Conservation (phyloP, 352 stramenopile genomes). For the Phytopythium helicoides region DNA sequence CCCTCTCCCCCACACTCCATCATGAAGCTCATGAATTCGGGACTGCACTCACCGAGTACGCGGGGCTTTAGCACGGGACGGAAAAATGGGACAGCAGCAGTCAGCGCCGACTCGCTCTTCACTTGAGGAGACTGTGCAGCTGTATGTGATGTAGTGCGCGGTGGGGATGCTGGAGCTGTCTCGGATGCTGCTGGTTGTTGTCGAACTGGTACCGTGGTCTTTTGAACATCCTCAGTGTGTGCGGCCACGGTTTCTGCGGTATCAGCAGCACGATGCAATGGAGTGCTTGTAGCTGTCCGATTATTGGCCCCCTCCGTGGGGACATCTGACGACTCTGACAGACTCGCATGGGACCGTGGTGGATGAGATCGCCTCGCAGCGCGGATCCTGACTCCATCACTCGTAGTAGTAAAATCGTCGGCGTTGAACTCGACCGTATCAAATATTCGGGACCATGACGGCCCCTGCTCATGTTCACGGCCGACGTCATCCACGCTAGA, state of each 20-base stretch:
- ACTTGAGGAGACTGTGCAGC: background rate
- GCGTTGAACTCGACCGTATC: constrained; percentile 31
- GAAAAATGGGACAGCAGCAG: constrained; percentile 1
- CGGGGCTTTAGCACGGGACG: constrained; percentile 11
- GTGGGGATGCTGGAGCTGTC: constrained; percentile 2
- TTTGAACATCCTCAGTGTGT: too few relatives aligned
- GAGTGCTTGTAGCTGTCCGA: background rate
- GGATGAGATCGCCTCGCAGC: constrained; percentile 34
- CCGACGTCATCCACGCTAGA: background rate
- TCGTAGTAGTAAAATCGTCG: constrained; percentile 39
- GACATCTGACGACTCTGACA: background rate
- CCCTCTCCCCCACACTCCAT: constrained; percentile 40
- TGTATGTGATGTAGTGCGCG: background rate
- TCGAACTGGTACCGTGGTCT: too few relatives aligned
- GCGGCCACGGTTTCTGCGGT: background rate
- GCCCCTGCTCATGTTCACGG: constrained; percentile 1
- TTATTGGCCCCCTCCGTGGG: too few relatives aligned
- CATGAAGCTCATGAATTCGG: constrained; percentile 49
- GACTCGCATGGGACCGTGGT: background rate
- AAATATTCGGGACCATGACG: constrained; percentile 42
- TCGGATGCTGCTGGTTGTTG: background rate
- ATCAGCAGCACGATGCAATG: background rate
- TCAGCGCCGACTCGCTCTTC: constrained; percentile 1
- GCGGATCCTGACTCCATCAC: constrained; percentile 26
- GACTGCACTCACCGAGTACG: constrained; percentile 31